These are phyloP conservation scores for Metschnikowia corniflorae DNA, from an alignment of 805 yeast genomes.

Conservation along the genomic window DNA sequence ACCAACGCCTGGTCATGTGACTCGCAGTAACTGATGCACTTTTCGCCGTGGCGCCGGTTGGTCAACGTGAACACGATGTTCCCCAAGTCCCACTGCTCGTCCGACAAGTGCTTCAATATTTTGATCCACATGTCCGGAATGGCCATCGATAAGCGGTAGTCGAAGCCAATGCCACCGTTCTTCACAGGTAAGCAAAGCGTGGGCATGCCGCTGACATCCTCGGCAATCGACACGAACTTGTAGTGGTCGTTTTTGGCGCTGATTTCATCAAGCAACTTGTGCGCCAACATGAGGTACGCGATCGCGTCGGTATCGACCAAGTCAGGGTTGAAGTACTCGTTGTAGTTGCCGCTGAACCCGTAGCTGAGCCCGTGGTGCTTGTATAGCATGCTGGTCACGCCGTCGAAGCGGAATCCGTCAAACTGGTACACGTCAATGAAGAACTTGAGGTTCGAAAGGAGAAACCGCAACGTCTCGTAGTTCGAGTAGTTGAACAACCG, in stretches of 20 bases:
- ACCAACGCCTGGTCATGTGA: constrained; percentile 97
- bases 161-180: constrained; percentile 89
- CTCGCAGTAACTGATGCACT: constrained; percentile 88
- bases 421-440: constrained; percentile 79
- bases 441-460: constrained; percentile 78
- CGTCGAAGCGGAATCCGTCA: constrained; percentile 96
- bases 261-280: constrained; percentile 61
- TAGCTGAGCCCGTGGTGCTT: constrained; percentile 89
- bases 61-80: constrained; percentile 76
- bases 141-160: constrained; percentile 94
- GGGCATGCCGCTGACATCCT: constrained; percentile 97
- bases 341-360: constrained; percentile 88
- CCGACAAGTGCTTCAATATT: constrained; percentile 72
- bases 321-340: constrained; percentile 78
- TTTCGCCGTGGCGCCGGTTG: constrained; percentile 84
- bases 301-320: constrained; percentile 86
- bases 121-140: constrained; percentile 99
- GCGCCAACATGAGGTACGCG: constrained; percentile 87
- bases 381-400: constrained; percentile 92
- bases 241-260: constrained; percentile 32
- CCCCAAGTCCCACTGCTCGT: constrained; percentile 91
- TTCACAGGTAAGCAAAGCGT: constrained; percentile 74
- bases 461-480: constrained; percentile 85
- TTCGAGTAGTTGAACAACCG: constrained; percentile 87
- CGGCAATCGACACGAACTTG: constrained; percentile 78